phyloP scores from a whole-genome alignment of 192 early-diverging fungal genomes.

The Gigaspora rosea region DNA sequence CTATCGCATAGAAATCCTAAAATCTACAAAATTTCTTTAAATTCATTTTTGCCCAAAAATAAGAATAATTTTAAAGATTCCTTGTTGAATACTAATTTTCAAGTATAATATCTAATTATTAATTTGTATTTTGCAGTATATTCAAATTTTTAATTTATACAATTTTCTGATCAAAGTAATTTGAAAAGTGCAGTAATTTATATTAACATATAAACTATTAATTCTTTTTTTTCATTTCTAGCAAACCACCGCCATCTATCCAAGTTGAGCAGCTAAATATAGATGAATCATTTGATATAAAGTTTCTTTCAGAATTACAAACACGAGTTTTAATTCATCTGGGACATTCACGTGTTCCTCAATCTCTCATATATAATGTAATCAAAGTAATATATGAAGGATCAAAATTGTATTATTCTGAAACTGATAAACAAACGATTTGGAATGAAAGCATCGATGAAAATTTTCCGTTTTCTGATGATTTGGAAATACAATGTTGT shows the following conservation, averaged over 20 bases:
- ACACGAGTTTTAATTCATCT: constrained; percentile 68
- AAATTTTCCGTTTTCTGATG: background rate
- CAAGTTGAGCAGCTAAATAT: constrained; percentile 62
- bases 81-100: no score
- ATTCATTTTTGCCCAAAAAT: no score
- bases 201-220: background rate
- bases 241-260: constrained; percentile 50
- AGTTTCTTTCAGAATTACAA: constrained; percentile 63
- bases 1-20: no score
- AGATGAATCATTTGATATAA: constrained; percentile 78
- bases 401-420: constrained; percentile 45
- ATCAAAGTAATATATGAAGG: constrained; percentile 61
- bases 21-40: no score
- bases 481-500: no score
- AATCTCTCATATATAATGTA: constrained; percentile 54
- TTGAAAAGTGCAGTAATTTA: background rate
- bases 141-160: no score
- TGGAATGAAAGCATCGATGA: background rate
- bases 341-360: constrained; percentile 63
- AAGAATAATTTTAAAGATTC: no score
- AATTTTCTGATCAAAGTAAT: no score
- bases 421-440: constrained; percentile 23
- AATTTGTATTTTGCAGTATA: no score
- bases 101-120: no score
- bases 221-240: constrained; percentile 30